phyloP scores from a whole-genome alignment of 306 rosid species.

The Hippophae tibetana region DNA sequence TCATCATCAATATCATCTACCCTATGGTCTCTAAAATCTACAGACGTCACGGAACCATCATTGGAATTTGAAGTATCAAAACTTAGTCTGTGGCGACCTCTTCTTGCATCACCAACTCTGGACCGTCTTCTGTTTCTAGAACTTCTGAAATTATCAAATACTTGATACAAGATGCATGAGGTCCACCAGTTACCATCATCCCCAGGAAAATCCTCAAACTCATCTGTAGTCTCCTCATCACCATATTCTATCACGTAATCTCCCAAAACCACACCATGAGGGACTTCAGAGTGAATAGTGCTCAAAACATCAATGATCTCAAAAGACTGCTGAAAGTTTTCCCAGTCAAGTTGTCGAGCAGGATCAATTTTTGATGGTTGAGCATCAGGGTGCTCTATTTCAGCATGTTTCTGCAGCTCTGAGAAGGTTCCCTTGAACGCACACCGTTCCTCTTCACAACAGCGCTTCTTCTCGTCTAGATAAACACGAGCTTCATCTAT shows the following conservation, averaged over 20 bases:
- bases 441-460: slow-evolving; percentile 70
- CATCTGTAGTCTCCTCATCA: slow-evolving; percentile 70
- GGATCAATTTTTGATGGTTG: slow-evolving; percentile 90
- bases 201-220: slow-evolving; percentile 79
- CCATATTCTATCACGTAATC: slow-evolving; percentile 96
- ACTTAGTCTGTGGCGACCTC: slow-evolving; percentile 61
- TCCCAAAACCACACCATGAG: slow-evolving; percentile 82
- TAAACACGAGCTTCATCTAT: slow-evolving; percentile 54
- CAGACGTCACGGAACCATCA: slow-evolving; percentile 70
- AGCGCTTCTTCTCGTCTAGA: slow-evolving; percentile 79
- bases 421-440: slow-evolving; percentile 59
- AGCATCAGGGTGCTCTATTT: slow-evolving; percentile 76
- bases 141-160: slow-evolving; percentile 74
- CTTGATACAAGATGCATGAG: slow-evolving; percentile 85
- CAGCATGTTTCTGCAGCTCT: slow-evolving; percentile 74
- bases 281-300: slow-evolving; percentile 90
- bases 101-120: slow-evolving; percentile 53
- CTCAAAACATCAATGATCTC: slow-evolving; percentile 95
- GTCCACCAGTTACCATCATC: slow-evolving; percentile 96
- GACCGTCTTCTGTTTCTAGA: slow-evolving; percentile 82
- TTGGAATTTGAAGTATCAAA: slow-evolving; percentile 72
- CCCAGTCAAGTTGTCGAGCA: slow-evolving; percentile 93
- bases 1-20: slow-evolving; percentile 72
- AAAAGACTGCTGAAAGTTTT: slow-evolving; percentile 90
- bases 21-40: slow-evolving; percentile 58